Percentiles rank a stretch among this genome's conserved stretches.
Conservation (phyloP, 2,329 filamentous ascomycete genomes). For the Keithomyces neogunnii region DNA sequence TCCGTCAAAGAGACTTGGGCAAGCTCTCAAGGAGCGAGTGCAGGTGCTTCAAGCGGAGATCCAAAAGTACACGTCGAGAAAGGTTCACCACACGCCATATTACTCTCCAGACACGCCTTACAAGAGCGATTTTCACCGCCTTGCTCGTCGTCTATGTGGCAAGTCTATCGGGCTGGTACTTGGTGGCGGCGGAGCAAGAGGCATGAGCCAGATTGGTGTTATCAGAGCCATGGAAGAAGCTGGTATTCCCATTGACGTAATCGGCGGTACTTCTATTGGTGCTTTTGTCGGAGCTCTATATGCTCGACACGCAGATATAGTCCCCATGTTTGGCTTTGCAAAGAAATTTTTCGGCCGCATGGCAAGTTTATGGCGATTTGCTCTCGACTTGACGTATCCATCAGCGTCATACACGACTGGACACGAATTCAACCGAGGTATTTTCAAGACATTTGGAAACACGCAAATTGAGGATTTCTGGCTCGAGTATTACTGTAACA, state of each 20-base stretch:
- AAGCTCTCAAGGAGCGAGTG: constrained; percentile 82
- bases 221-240: constrained; percentile 94
- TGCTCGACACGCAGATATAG: constrained; percentile 89
- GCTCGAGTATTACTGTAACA: constrained; percentile 99
- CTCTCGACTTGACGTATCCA: constrained; percentile 89
- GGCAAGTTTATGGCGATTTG: constrained; percentile 98
- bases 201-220: constrained; percentile 86
- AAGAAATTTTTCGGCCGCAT: constrained; percentile 99
- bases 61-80: constrained; percentile 93
- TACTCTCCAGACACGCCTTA: constrained; percentile 89
- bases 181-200: constrained; percentile 85
- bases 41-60: constrained; percentile 95
- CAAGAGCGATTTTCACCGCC: constrained; percentile 92
- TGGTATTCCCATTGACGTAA: constrained; percentile 88
- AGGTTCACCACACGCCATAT: constrained; percentile 76
- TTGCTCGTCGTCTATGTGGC: constrained; percentile 82
- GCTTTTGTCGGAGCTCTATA: constrained; percentile 93
- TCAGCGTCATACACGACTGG: constrained; percentile 96
- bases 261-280: constrained; percentile 94
- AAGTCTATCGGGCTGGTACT: constrained; percentile 92
- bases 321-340: constrained; percentile 91
- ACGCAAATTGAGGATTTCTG: constrained; percentile 98
- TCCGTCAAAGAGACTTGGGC: constrained; percentile 69
- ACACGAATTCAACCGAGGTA: constrained; percentile 97
- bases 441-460: constrained; percentile 97